Evolutionary conservation across 2,329 filamentous ascomycete species (phyloP), one percentile per base, ranked within the genome.

Genomic region (Fusarium sp.): DNA sequence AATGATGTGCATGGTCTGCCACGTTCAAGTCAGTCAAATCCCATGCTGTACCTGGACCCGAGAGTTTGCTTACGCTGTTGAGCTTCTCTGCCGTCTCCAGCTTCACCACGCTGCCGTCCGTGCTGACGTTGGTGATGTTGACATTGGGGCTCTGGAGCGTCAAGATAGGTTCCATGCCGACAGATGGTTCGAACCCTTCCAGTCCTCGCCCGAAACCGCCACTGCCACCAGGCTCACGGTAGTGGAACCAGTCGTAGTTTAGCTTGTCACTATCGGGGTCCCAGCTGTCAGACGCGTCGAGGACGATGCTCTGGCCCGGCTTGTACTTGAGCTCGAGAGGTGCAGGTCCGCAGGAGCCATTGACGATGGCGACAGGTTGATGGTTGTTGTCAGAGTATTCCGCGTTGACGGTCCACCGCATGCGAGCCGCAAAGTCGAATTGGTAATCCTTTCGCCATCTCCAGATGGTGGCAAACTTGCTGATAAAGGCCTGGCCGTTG

Each of bases 391-490:
- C 25, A 0, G 57, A 57, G 9, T 52, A 61, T 0, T 61, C 50
- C 0, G 50, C 19, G 29, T 44, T 56, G n/a, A 57, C 1, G 0
- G n/a, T 51, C 57, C 57, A 61, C 11, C 37, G 36, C 57, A 61
- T 61, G 1, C 57, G 29, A 9, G 57, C 57, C 4, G 57, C 51
- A 37, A 61, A 61, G 29, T 61, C 58, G 1, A 21, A 47, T 10
- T 61, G 58, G 7, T 61, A 61, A 3, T 61, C 58, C 2, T 41
- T 13, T 0, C 57, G 51, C 57, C 57, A 61, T 17, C 57, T 9
- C 57, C 57, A 61, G 1, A 61, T 59, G 0, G 57, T 61, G 1
- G 51, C 57, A 14, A 57, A 61, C 2, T 61, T 51, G 41, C 57
- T 61, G 0, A 38, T 47, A 2, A 61, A 61, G 0, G 13, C 37